Base-by-base conservation (phyloP, 257 asterid genomes). In the Knoxia roxburghii region DNA sequence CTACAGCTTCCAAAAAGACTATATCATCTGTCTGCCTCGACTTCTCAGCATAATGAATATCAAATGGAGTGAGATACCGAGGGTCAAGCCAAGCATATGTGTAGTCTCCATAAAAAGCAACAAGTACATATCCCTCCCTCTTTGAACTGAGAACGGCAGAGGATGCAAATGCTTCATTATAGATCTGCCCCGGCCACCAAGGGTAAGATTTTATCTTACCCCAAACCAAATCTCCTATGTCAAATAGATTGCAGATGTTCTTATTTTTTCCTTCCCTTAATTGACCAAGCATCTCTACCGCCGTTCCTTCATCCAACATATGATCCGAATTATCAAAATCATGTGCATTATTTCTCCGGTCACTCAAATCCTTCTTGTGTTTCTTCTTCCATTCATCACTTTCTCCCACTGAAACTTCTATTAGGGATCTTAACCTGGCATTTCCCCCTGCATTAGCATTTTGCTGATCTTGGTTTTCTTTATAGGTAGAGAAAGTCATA, bases 181-280 rank as follows among this genome's bases (percentile, higher is more conserved):
- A 70, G 26, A 75, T 64, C 54, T 39, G 68, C 4, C 72, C 72
- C 21, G 75, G 75, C 79, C 79, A 75, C 79, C 75, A 70, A n/a
- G 75, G 72, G 43, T 69, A 35, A 7, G 79, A 48, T 61, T 11
- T 50, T 52, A 75, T 48, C 75, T 67, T 70, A 50, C 64, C 79
- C 79, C 75, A 75, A 27, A 75, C 72, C 65, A 75, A 35, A 27
- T 75, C 72, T 20, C 79, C 75, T 37, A n/a, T 0, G 6, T 54
- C 68, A 49, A 53, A 43, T 20, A 5, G 33, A 50, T 64, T 49
- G 27, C 45, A 54, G 3, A 10, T 8, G 14, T 8, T 48, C 11
- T 57, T 23, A 33, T 56, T 32, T 37, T 50, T 27, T 21, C 30
- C 64, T 61, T 30, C 21, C 26, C 63, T 64, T 6, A 57, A 64